Evolutionary conservation across 106 monocot species (phyloP).

Genomic region (Vanilla planifolia): DNA sequence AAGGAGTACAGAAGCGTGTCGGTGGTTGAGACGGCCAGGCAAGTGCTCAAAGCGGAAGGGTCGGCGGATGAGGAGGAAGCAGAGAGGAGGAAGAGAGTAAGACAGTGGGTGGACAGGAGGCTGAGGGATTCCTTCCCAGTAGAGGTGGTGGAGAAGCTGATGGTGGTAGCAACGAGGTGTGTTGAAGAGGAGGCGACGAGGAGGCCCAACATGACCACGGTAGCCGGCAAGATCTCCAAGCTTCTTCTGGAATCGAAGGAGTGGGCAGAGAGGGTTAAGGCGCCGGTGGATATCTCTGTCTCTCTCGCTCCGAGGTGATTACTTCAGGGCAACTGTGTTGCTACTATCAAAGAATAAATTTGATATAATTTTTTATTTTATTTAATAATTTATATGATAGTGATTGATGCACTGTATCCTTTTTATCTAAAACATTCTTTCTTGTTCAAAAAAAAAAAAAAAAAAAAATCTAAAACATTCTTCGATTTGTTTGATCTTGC

Average conservation of each 20-base stretch:
- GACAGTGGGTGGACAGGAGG: slow-evolving; percentile 61
- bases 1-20: slow-evolving; percentile 29
- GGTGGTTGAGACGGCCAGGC: slow-evolving; percentile 53
- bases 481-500: too few species aligned
- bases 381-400: too few species aligned
- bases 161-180: slow-evolving; percentile 48
- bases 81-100: slow-evolving; percentile 25
- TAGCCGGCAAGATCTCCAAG: slow-evolving; percentile 56
- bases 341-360: too few species aligned
- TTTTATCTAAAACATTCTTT: too few species aligned
- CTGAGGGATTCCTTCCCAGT: slow-evolving; percentile 67
- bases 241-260: slow-evolving; percentile 44
- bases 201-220: slow-evolving; percentile 62
- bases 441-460: too few species aligned
- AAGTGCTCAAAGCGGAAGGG: slow-evolving; percentile 13
- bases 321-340: too few species aligned
- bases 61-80: slow-evolving; percentile 21
- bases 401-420: too few species aligned
- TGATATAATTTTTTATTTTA: too few species aligned
- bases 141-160: slow-evolving; percentile 48
- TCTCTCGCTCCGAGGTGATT: slow-evolving; percentile 66
- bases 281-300: slow-evolving; percentile 44
- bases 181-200: slow-evolving; percentile 28
- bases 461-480: too few species aligned
- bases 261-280: slow-evolving; percentile 41